These are phyloP conservation scores for Gynostemma pentaphyllum DNA, from an alignment of 306 rosid species.

Conservation along the genomic window DNA sequence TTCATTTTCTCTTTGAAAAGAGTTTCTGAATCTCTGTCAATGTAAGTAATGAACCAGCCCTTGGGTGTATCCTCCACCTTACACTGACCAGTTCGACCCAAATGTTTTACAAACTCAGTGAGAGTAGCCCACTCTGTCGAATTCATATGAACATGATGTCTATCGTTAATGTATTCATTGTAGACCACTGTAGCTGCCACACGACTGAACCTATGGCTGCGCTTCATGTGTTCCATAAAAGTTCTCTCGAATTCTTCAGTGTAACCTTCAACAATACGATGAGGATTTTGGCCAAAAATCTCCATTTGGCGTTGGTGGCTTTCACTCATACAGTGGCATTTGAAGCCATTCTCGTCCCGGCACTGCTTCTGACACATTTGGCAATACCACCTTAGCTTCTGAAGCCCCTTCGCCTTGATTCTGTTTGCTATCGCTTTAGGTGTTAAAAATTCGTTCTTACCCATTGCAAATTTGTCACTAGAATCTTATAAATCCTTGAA, in stretches of 20 bases:
- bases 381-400: constrained; percentile 95
- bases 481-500: no score
- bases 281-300: constrained; percentile 66
- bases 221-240: constrained; percentile 80
- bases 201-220: constrained; percentile 81
- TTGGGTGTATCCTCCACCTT: constrained; percentile 93
- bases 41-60: constrained; percentile 90
- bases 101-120: constrained; percentile 73
- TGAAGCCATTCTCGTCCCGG: constrained; percentile 87
- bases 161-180: constrained; percentile 70
- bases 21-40: constrained; percentile 65
- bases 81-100: constrained; percentile 74
- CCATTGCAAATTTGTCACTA: constrained; percentile 35
- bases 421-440: constrained; percentile 89
- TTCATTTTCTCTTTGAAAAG: constrained; percentile 75
- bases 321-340: constrained; percentile 93
- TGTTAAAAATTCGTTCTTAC: constrained; percentile 77
- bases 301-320: constrained; percentile 94
- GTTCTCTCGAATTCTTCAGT: constrained; percentile 62
- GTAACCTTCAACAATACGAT: constrained; percentile 65
- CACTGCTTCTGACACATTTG: constrained; percentile 99
- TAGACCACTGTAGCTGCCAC: constrained; percentile 84
- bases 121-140: constrained; percentile 74
- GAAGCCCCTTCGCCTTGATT: constrained; percentile 85
- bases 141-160: constrained; percentile 87